A percentile compares a stretch with the other conserved stretches of the same genome.
Evolutionary conservation across 2,329 filamentous ascomycete species (phyloP).

Genomic region (Epichloe uncinata): DNA sequence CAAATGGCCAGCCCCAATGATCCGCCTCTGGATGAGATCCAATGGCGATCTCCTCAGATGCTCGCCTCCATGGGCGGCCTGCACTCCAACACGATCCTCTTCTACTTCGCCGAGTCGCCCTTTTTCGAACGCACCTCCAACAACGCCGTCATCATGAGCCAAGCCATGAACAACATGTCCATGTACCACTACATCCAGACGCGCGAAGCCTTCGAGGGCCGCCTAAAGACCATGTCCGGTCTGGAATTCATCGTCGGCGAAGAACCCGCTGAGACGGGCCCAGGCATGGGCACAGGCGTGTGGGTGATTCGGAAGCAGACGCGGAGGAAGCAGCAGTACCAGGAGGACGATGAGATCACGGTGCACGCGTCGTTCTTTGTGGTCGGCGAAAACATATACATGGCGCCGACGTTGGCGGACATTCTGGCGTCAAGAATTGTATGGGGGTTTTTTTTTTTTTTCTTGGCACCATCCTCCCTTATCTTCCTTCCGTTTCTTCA

Average conservation of each 20-base stretch:
- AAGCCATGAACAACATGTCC: slow-evolving; percentile 46
- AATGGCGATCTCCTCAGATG: slow-evolving; percentile 44
- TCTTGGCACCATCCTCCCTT: too few relatives aligned
- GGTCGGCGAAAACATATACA: slow-evolving; percentile 52
- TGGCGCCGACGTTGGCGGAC: slow-evolving; percentile 48
- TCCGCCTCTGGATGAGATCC: slow-evolving; percentile 50
- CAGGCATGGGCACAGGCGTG: slow-evolving; percentile 52
- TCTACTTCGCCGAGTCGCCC: slow-evolving; percentile 54
- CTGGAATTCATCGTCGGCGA: slow-evolving; percentile 55
- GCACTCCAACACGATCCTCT: slow-evolving; percentile 51
- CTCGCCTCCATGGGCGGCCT: slow-evolving; percentile 41
- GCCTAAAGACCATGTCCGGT: slow-evolving; percentile 50
- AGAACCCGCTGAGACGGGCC: slow-evolving; percentile 48
- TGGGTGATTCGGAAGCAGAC: slow-evolving; percentile 60
- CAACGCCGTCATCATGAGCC: slow-evolving; percentile 48
- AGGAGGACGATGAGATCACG: slow-evolving; percentile 43
- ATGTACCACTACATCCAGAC: slow-evolving; percentile 46
- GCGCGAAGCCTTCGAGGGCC: slow-evolving; percentile 49
- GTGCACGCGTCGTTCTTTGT: slow-evolving; percentile 51
- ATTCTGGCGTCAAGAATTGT: slow-evolving; percentile 47
- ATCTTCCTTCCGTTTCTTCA: background rate
- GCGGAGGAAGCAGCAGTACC: slow-evolving; percentile 40
- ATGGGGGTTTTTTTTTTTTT: slow-evolving; percentile 3
- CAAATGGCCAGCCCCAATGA: slow-evolving; percentile 33
- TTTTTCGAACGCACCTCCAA: slow-evolving; percentile 58